Percentiles rank a stretch among this genome's conserved stretches.
Evolutionary conservation across 1,284 basidiomycete species (phyloP).

Genomic region (Ustilago loliicola): DNA sequence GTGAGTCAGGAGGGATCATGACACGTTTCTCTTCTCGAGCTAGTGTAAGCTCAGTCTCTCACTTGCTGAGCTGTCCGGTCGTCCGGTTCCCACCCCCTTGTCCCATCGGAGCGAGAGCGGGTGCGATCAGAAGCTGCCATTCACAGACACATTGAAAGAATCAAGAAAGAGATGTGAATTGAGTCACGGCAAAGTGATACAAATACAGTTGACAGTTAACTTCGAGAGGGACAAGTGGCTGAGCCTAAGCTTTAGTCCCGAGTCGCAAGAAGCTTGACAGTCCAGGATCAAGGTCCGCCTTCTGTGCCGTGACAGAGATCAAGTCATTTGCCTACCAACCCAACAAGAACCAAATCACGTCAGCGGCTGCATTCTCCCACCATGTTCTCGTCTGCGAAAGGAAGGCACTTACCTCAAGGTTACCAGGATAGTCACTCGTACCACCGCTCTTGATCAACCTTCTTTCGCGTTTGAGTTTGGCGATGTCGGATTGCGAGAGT

Average conservation of each 20-base stretch:
- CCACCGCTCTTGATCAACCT: slow-evolving; percentile 25
- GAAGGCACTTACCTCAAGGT: slow-evolving; percentile 22
- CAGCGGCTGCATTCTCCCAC: background rate
- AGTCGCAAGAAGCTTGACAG: slow-evolving; percentile 19
- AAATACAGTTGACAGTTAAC: slow-evolving; percentile 1
- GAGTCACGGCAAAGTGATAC: background rate
- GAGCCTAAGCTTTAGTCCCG: background rate
- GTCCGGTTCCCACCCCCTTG: too few relatives aligned
- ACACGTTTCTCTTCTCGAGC: too few relatives aligned
- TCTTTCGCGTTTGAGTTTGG: slow-evolving; percentile 31
- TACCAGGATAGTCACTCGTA: slow-evolving; percentile 26
- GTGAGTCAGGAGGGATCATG: too few relatives aligned
- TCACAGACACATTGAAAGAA: too few relatives aligned
- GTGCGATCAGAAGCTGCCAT: too few relatives aligned
- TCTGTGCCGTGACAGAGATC: slow-evolving; percentile 23
- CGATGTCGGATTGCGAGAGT: slow-evolving; percentile 12
- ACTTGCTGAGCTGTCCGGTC: too few relatives aligned
- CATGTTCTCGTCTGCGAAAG: background rate
- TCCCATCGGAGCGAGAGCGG: too few relatives aligned
- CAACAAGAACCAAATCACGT: background rate
- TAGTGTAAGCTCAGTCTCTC: too few relatives aligned
- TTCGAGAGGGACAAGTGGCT: too few relatives aligned
- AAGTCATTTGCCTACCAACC: slow-evolving; percentile 10
- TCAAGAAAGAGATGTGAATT: too few relatives aligned
- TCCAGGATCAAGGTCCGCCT: slow-evolving; percentile 15